Evolutionary conservation across 2,329 filamentous ascomycete genomes (phyloP), one percentile per base, ranked within the genome.

Genomic region (Aspergillus oerlinghausenensis): DNA sequence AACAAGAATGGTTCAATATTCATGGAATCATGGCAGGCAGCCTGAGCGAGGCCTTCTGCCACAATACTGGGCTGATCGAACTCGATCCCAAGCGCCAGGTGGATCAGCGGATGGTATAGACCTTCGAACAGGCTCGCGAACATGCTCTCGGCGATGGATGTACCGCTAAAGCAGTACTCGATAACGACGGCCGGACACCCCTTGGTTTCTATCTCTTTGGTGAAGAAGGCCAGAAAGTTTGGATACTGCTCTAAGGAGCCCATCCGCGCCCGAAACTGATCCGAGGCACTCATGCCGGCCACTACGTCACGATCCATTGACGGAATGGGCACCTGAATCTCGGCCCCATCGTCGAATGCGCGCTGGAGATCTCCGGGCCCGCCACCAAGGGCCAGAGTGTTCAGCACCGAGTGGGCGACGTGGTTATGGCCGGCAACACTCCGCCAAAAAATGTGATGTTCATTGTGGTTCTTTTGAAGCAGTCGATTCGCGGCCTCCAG

Each of bases 71-170:
- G 88, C 68, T 92, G 89, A 4, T 79, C 65, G 77, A 89, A 93
- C 68, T 94, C 90, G 38, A 95, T 70, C 10, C 88, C 90, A 67
- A 89, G 92, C 57, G 89, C 88, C n/a, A 93, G 80, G 70, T 94
- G 89, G 59, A 95, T 91, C 28, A 92, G 75, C 3, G 90, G 89
- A 66, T 94, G 89, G 7, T 89, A 66, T 62, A 53, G 26, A 73
- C 83, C 84, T 3, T 79, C 79, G 61, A 82, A 89, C 66, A 90
- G 75, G 4, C 88, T 80, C 1, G 79, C 76, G 4, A 90, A 75
- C 73, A 93, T 73, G 55, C 86, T 83, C 7, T 89, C 82, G 7
- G 84, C 83, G n/a, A 78, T 73, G 23, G 81, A 93, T 9, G 28
- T 29, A 8, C 7, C 28, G 9, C 28, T 29, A 3, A 29, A 29